Evolutionary conservation across 129 eudicot genomes (phyloP), one percentile per base, ranked within the genome.

Genomic region (Apium graveolens): DNA sequence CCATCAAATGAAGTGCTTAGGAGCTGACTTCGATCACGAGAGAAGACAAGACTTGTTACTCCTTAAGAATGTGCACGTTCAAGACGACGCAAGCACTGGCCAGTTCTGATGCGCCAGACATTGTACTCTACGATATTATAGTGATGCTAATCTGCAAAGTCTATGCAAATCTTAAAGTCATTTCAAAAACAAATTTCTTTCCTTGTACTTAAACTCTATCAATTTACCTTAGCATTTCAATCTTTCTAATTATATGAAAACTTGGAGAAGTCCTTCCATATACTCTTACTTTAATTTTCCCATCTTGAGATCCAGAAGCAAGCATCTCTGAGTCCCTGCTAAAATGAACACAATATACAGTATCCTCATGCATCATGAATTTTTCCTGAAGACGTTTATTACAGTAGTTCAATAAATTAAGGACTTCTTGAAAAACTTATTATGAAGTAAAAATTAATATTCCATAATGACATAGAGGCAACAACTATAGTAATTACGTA

Each of bases 341-440:
- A 82, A 95, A 95, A 85, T 95, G 96, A 70, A 90, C 92, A 79
- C 91, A 95, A 29, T 92, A 82, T 81, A 92, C 97, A 80, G 99
- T 90, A 87, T 95, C 99, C 73, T 95, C 97, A 72, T 95, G 99
- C 99, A 95, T 95, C 99, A 95, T 95, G 88, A 95, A 95, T 3
- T 95, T 87, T 86, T 95, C 99, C 99, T 95, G 84, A 79, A 88
- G 68, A 75, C 66, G n/a, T 74, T 32, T 38, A 72, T 49, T 38
- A 39, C 69, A 63, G 17, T 46, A 66, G 37, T 55, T 77, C 32
- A 82, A 63, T 39, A 32, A 70, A 10, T 37, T 16, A 70, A 32
- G 42, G 39, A 49, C 5, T 49, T 49, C 4, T 17, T 49, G n/a
- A 16, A 68, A 18, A 70, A 7, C 41, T 38, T 38, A 37, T 48